phyloP scores from a whole-genome alignment of 148 eudicot genomes.

The Cornus florida region DNA sequence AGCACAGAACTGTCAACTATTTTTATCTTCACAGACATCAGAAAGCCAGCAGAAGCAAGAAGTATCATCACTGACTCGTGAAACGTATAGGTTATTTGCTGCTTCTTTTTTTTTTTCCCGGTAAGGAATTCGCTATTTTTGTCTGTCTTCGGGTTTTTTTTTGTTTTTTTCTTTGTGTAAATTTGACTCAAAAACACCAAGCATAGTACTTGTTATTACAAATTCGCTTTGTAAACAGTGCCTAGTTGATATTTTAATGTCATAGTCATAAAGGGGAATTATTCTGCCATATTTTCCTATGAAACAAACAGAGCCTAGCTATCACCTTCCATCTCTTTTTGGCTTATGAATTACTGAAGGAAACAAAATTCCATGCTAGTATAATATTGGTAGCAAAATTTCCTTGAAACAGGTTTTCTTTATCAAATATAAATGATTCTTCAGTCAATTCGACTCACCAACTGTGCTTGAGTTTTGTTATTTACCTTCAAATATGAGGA shows the following conservation, averaged over 20 bases:
- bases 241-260: neutral
- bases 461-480: too few relatives aligned
- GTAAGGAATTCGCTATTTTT: neutral
- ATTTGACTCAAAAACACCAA: neutral
- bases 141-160: too few relatives aligned
- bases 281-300: constrained; percentile 8
- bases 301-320: neutral
- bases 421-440: neutral
- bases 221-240: neutral
- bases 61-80: neutral
- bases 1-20: neutral
- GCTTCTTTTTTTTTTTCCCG: neutral
- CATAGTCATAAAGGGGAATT: neutral
- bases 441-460: constrained; percentile 9
- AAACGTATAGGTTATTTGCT: too few relatives aligned
- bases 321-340: neutral
- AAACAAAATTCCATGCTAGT: neutral
- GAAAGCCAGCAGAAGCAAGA: neutral
- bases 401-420: neutral
- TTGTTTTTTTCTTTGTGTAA: neutral
- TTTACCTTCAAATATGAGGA: too few relatives aligned
- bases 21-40: constrained; percentile 2
- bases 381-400: neutral
- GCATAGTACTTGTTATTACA: neutral
- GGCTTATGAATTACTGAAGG: neutral